Percentiles rank a stretch among this genome's conserved stretches.
Evolutionary conservation across 768 basidiomycete species (phyloP).

Genomic region (Tephrocybe sp.): DNA sequence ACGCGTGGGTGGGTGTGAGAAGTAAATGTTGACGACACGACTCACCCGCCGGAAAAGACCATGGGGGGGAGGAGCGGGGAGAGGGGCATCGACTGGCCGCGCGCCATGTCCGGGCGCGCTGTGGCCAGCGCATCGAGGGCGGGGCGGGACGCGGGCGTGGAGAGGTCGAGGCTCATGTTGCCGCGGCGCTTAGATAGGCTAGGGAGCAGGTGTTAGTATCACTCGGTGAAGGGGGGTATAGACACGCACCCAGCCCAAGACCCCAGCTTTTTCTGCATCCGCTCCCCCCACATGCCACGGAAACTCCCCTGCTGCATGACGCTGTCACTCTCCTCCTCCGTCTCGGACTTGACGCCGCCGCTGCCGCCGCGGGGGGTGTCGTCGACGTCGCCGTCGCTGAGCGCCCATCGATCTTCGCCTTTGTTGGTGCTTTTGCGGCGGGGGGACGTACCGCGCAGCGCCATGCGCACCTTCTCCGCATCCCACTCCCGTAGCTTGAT

Average conservation of each 20-base stretch:
- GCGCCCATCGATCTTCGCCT: slow-evolving; percentile 19
- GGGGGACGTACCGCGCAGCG: too few species aligned
- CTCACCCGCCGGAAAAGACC: slow-evolving; percentile 26
- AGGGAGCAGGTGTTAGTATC: not conserved
- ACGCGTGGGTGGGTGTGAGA: too few species aligned
- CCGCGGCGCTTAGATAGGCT: slow-evolving; percentile 26
- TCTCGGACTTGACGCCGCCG: slow-evolving; percentile 27
- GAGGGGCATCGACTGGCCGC: slow-evolving; percentile 18
- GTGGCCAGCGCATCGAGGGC: too few species aligned
- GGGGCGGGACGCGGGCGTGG: not conserved
- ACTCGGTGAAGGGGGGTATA: not conserved
- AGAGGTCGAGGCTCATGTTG: slow-evolving; percentile 18
- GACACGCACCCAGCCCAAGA: slow-evolving; percentile 42
- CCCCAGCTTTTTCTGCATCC: slow-evolving; percentile 42
- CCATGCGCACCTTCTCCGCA: slow-evolving; percentile 19
- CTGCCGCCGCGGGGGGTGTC: slow-evolving; percentile 8
- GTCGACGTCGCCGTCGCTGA: slow-evolving; percentile 44
- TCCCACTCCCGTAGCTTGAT: slow-evolving; percentile 40
- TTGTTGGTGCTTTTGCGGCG: too few species aligned
- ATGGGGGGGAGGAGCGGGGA: slow-evolving; percentile 35
- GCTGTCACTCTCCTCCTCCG: slow-evolving; percentile 47
- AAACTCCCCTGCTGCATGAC: slow-evolving; percentile 23
- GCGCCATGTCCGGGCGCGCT: slow-evolving; percentile 9
- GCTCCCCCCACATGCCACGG: slow-evolving; percentile 42
- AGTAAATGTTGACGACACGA: too few species aligned